Conservation (phyloP, 1,284 basidiomycete species). For the Heterobasidion annosum region DNA sequence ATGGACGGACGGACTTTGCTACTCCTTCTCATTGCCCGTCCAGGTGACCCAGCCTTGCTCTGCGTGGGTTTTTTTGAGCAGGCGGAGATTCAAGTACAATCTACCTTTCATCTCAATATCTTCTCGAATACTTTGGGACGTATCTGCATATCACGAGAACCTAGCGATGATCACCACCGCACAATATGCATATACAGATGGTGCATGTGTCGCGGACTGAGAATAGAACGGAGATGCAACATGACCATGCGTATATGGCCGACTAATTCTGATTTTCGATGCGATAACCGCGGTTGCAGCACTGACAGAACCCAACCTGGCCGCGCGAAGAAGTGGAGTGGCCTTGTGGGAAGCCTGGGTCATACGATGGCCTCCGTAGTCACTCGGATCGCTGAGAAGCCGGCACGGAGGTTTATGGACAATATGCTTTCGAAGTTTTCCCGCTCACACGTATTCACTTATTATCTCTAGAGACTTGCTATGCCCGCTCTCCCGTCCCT, state of each 20-base stretch:
- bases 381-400: constrained; percentile 1
- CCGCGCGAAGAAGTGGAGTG: background rate
- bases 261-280: background rate
- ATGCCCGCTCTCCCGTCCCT: constrained; percentile 4
- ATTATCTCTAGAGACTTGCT: constrained; percentile 1
- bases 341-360: constrained; percentile 5
- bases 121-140: no score
- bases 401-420: constrained; percentile 1
- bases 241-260: background rate
- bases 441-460: constrained; percentile 5
- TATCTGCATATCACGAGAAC: no score
- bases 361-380: background rate
- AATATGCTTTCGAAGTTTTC: background rate
- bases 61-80: background rate
- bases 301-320: background rate
- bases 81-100: no score
- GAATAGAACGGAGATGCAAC: background rate
- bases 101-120: no score
- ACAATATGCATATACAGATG: background rate
- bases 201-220: background rate
- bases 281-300: background rate
- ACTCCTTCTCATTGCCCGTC: background rate
- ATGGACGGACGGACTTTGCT: background rate
- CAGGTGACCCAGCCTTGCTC: background rate
- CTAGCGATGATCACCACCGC: no score